phyloP scores from a whole-genome alignment of 352 stramenopile genomes.

The Phytophthora vignae region DNA sequence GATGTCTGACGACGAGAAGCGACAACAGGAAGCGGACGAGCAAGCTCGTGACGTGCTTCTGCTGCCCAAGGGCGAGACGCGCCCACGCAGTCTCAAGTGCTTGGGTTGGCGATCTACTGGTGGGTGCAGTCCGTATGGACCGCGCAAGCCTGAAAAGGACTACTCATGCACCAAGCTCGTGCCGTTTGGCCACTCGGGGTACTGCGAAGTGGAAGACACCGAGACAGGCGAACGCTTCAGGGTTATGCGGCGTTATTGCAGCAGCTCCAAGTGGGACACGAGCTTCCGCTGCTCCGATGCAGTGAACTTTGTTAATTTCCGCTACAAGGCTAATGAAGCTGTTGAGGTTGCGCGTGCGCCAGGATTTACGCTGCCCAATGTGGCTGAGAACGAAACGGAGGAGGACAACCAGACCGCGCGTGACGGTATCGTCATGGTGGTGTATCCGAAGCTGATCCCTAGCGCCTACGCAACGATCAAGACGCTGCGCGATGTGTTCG shows the following conservation, averaged over 20 bases:
- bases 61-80: constrained; percentile 38
- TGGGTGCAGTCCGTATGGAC: constrained; percentile 37
- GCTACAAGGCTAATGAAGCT: constrained; percentile 32
- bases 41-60: constrained; percentile 42
- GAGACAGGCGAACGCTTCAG: constrained; percentile 42
- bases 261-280: constrained; percentile 37
- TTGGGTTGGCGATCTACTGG: constrained; percentile 39
- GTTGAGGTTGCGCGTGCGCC: constrained; percentile 22
- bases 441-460: constrained; percentile 60
- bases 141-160: constrained; percentile 33
- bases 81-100: constrained; percentile 29
- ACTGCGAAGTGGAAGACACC: constrained; percentile 48
- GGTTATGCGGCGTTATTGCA: constrained; percentile 53
- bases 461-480: constrained; percentile 54
- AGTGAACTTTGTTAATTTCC: constrained; percentile 57
- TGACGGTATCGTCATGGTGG: constrained; percentile 63
- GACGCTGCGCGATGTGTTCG: constrained; percentile 42
- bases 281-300: constrained; percentile 57
- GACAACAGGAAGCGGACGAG: constrained; percentile 34
- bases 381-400: constrained; percentile 9
- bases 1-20: constrained; percentile 15
- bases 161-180: constrained; percentile 21
- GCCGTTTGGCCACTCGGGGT: constrained; percentile 49
- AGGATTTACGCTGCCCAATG: constrained; percentile 30
- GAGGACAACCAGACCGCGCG: constrained; percentile 4